Base-by-base conservation (phyloP, 2,329 filamentous ascomycete species). In the Fusarium nanum region DNA sequence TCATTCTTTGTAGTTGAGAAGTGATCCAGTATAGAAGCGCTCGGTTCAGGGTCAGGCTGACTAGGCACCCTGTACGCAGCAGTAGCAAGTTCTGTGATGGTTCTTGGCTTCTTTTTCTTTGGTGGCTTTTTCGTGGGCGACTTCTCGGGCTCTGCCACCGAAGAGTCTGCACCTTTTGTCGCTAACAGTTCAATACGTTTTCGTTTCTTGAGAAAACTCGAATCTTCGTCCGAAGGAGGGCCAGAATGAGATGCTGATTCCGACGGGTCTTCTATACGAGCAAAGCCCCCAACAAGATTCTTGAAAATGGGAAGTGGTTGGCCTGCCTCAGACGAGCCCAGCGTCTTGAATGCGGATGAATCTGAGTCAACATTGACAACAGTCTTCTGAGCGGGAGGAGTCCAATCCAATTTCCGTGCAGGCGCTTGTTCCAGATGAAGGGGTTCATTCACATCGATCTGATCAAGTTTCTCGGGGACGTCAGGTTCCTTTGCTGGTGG, bases 81-180 rank as follows among this genome's bases (percentile, higher is more conserved):
- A 2, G 90, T 95, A 13, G 93, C 92, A 52, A 92, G 81, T 42
- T 89, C 92, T 0, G 93, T 97, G 60, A 97, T 90, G 0, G 93
- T 97, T 42, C 88, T 89, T 1, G 89, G 81, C 77, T 91, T 94
- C 79, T 92, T 93, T 78, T 92, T 93, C 78, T 88, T 89, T 6
- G 85, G 81, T 7, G 83, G 82, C 70, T 88, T 91, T 23, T 80
- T 76, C 75, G 87, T 88, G 0, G 80, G 80, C 2, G 80, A 79
- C 20, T 73, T 77, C 45, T 76, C 65, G 14, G 60, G 67, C 2
- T 72, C 68, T 9, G 71, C n/a, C 5, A 44, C 74, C 54, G 61
- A 68, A 50, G 68, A 68, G 58, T 71, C 58, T 18, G 30, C 23
- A 5, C 79, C 76, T 7, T 72, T 76, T 0, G 78, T 78, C 2